These are phyloP conservation scores for Podospora pseudopauciseta DNA, from an alignment of 495 filamentous ascomycete species.

Conservation along the genomic window DNA sequence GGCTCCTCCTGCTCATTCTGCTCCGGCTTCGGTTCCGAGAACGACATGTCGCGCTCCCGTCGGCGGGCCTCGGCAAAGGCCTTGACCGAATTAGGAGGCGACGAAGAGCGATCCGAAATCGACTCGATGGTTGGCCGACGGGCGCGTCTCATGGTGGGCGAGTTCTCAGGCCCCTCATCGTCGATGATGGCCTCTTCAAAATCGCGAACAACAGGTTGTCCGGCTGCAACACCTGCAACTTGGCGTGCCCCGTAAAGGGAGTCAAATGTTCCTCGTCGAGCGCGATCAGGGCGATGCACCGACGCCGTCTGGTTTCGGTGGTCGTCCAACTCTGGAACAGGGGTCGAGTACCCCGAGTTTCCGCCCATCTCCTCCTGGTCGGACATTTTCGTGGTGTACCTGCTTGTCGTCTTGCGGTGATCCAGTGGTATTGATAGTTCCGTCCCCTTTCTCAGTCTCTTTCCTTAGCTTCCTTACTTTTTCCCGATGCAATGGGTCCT, in stretches of 20 bases:
- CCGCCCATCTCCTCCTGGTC: conserved; percentile 48
- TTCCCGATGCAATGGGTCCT: conserved; percentile 18
- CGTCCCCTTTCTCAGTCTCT: conserved; percentile 9
- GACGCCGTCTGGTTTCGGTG: conserved; percentile 77
- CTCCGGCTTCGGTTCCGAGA: conserved; percentile 39
- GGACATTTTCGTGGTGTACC: conserved; percentile 48
- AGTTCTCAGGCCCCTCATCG: conserved; percentile 57
- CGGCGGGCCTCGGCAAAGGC: conserved; percentile 81
- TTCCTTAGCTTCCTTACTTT: conserved; percentile 4
- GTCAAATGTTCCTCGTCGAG: conserved; percentile 55
- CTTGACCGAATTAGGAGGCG: conserved; percentile 94
- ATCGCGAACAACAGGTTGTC: conserved; percentile 40
- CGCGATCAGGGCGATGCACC: conserved; percentile 52
- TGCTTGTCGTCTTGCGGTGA: not conserved
- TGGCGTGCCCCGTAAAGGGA: conserved; percentile 48
- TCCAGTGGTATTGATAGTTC: conserved; percentile 5
- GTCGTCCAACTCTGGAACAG: conserved; percentile 87
- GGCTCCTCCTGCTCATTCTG: conserved; percentile 48
- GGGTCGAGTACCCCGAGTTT: conserved; percentile 61
- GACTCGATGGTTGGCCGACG: conserved; percentile 48
- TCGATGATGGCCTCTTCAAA: conserved; percentile 82
- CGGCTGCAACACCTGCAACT: conserved; percentile 32
- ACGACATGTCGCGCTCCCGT: conserved; percentile 53
- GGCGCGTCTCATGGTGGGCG: conserved; percentile 36
- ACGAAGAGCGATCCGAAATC: conserved; percentile 58